Percentiles rank a stretch among this genome's conserved stretches.
These are phyloP conservation scores for Colletotrichum liaoningense DNA, from an alignment of 2,329 filamentous ascomycete genomes.

Conservation along the genomic window DNA sequence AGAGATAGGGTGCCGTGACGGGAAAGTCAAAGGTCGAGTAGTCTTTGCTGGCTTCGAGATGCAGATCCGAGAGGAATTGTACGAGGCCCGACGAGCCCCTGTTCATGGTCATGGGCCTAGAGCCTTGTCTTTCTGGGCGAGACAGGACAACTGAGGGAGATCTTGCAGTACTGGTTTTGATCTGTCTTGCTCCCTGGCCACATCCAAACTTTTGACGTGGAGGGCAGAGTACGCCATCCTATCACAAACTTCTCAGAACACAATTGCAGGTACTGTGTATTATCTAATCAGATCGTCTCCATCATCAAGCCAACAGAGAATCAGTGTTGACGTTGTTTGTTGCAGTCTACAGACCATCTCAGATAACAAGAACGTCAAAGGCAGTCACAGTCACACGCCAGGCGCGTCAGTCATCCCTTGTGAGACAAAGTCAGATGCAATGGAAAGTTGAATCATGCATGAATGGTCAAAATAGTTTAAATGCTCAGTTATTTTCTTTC, in stretches of 20 bases:
- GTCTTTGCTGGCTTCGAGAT: slow-evolving; percentile 58
- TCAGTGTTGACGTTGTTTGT: neutral
- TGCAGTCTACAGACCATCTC: neutral
- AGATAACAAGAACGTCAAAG: no score
- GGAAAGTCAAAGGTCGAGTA: slow-evolving; percentile 56
- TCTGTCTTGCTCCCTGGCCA: no score
- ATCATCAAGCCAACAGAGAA: neutral
- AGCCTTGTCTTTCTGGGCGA: neutral
- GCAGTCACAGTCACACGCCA: neutral
- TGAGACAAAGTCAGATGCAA: neutral
- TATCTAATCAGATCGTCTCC: neutral
- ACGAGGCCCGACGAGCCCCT: slow-evolving; percentile 29
- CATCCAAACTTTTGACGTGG: neutral
- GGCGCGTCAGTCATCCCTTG: no score
- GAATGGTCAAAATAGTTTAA: neutral
- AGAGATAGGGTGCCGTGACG: slow-evolving; percentile 52
- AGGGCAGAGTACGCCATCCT: neutral
- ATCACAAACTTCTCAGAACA: neutral
- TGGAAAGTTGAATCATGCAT: neutral
- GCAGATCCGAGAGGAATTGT: slow-evolving; percentile 63
- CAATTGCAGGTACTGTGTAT: neutral
- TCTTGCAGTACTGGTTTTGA: neutral
- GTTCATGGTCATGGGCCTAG: neutral
- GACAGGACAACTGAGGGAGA: no score
- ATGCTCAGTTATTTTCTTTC: neutral